phyloP scores from a whole-genome alignment of 768 basidiomycete genomes.

The Suillus occidentalis region DNA sequence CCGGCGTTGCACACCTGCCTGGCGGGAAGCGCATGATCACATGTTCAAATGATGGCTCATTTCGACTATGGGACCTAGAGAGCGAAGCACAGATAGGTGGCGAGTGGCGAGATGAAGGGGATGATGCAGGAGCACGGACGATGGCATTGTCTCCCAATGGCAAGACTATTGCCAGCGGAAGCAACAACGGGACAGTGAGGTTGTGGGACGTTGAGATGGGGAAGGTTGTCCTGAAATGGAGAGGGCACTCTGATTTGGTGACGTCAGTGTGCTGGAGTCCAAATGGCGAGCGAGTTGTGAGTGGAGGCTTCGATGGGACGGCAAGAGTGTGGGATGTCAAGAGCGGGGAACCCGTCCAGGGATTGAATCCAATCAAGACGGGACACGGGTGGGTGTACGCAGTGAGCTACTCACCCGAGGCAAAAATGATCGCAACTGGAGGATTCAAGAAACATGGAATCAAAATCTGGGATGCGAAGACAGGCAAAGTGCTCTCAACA shows the following conservation, averaged over 20 bases:
- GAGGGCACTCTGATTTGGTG: background rate
- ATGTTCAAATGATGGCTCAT: conserved; percentile 8
- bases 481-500: background rate
- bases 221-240: background rate
- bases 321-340: conserved; percentile 1
- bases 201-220: background rate
- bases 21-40: background rate
- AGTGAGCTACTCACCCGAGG: background rate
- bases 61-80: conserved; percentile 14
- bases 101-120: conserved; percentile 8
- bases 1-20: background rate
- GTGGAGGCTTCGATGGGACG: conserved; percentile 12
- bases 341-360: background rate
- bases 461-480: background rate
- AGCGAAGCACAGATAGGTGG: conserved; percentile 27
- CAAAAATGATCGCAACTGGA: background rate
- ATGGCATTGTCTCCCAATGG: background rate
- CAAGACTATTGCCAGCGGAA: background rate
- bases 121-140: background rate
- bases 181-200: background rate
- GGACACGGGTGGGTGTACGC: background rate
- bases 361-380: background rate
- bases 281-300: conserved; percentile 15
- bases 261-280: background rate
- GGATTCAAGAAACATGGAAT: background rate